Evolutionary conservation across 2,329 filamentous ascomycete genomes (phyloP), one percentile per base, ranked within the genome.

Genomic region (Penicillium polonicum): DNA sequence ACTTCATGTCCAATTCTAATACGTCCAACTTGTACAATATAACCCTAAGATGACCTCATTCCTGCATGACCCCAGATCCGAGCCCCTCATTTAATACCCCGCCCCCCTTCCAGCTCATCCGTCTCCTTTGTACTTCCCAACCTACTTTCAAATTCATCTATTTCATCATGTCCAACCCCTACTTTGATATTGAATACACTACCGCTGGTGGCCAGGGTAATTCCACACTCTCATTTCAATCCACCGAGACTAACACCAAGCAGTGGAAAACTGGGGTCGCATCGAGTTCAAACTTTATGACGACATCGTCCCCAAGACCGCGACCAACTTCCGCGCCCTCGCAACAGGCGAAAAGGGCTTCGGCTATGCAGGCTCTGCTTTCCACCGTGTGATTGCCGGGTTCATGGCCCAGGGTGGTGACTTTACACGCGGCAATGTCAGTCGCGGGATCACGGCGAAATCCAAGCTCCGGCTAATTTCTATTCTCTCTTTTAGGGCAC

Each of bases 341-440:
- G 90, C 87, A 85, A 91, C 87, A 60, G 85, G 86, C 69, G 84
- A 90, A 82, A 87, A 90, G 80, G 90, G 89, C 74, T 90, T 88
- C 76, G 90, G 90, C 70, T 95, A 93, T 83, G 76, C 84, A 74
- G 86, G 85, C 74, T 92, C 89, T 68, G 83, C 85, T 65, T 94
- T 94, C 86, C 91, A 95, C 84, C 90, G 91, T 69, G 89, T 95
- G 78, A 95, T 95, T 79, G 87, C 88, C 67, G 78, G 89, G 57
- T 94, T 95, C 84, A 95, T 95, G 91, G 87, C 93, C 68, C 91
- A 95, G 83, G 91, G 90, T 75, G 90, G 90, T 83, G 90, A 94
- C 83, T 94, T 94, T 82, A 94, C 90, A 79, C 88, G 88, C 73
- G 88, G 88, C 72, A 92, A 94, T 79, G 91, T 94, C 83, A 75